Conservation (phyloP, 2,329 filamentous ascomycete species). For the Cucurbitaria berberidis region DNA sequence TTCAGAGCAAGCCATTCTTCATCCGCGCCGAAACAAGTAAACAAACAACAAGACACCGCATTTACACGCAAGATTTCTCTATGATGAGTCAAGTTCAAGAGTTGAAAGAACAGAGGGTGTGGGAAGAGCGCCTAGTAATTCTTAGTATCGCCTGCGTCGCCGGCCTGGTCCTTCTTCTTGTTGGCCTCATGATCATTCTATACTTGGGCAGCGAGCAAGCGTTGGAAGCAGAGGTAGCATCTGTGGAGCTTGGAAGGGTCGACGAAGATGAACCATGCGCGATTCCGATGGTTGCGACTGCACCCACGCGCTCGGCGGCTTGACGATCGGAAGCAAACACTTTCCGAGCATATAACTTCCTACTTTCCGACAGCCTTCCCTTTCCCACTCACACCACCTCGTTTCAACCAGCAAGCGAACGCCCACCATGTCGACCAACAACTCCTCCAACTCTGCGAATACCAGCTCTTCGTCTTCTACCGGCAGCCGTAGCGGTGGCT, state of each 20-base stretch:
- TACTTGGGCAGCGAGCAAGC: background rate
- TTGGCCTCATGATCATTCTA: background rate
- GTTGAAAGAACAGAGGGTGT: too few species aligned
- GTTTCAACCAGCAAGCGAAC: conserved; percentile 6
- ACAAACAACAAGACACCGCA: background rate
- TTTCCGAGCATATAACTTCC: background rate
- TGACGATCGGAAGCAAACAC: background rate
- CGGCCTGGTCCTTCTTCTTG: conserved; percentile 1
- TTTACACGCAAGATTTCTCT: background rate
- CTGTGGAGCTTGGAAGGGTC: background rate
- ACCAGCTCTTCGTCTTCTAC: conserved; percentile 14
- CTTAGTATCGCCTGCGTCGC: too few species aligned
- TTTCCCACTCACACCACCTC: too few species aligned
- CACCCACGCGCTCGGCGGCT: background rate
- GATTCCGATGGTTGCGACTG: background rate
- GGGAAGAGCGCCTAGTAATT: too few species aligned
- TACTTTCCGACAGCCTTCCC: background rate
- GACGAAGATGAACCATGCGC: background rate
- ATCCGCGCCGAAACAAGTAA: background rate
- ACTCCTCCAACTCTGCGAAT: conserved; percentile 3
- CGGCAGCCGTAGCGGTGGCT: conserved; percentile 29
- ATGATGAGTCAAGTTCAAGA: too few species aligned
- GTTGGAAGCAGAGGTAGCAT: background rate
- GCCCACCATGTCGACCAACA: conserved; percentile 5
- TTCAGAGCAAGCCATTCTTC: background rate